Base-by-base conservation (phyloP, 371 early-diverging fungal species). In the Smittium mucronatum region DNA sequence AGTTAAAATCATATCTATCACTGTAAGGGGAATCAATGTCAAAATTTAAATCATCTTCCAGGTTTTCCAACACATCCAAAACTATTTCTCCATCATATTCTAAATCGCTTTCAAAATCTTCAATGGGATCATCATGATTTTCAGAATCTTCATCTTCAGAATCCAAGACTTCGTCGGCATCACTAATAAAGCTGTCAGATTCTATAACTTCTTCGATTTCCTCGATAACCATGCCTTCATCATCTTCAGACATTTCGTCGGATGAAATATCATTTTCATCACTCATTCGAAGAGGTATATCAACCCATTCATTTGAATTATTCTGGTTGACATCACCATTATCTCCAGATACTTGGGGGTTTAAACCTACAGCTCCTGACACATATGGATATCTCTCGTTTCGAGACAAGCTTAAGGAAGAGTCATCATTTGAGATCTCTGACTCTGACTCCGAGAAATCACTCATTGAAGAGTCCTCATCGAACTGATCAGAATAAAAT, bases 401-500 rank as follows among this genome's bases (percentile, higher is more conserved):
- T 17, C 76, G 79, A 63, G 71, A 86, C 57, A 72, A 79, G 36
- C 84, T 83, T 16, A 86, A 88, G 15, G 86, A 89, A 1, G 80
- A 83, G 2, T 85, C 86, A 25, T 85, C 88, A 31, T 69, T 70
- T 21, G 58, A 34, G 25, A 82, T 84, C 73, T 85, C 84, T 26
- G 64, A 72, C 16, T 80, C 81, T 73, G 83, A 75, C 68, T 87
- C 87, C 16, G 85, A 87, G 31, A 88, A 75, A 74, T 91, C 90
- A 70, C 89, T 89, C 36, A 80, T 86, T 17, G 85, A 84, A 25
- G 86, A 86, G 64, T 88, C 88, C 57, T 86, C 89, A 67, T 83
- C 87, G 29, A 87, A 87, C 29, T 82, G 88, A 36, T 69, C 69
- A 11, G 64, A 16, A 69, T 58, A 61, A 28, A 11, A 69, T 58